Evolutionary conservation across 179 eudicot genomes (phyloP).

Genomic region (Silene coronaria): DNA sequence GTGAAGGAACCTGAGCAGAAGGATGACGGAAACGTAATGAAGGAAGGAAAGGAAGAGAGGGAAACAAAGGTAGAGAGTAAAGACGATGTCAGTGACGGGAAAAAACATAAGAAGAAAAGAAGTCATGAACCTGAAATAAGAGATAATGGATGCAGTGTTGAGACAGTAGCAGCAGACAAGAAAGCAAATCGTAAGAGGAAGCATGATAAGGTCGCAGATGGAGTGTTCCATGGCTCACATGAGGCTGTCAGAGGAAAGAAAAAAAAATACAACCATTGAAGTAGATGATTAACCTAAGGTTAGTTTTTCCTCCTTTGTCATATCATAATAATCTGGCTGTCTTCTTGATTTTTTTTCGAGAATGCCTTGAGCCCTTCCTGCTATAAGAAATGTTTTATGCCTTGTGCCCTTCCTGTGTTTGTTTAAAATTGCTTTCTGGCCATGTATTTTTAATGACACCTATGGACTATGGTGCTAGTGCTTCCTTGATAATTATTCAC

Average conservation of each 20-base stretch:
- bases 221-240: conserved; percentile 23
- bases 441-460: not conserved
- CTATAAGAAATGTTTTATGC: not conserved
- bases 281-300: conserved; percentile 8
- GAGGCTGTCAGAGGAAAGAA: conserved; percentile 36
- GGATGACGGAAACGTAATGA: not conserved
- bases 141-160: conserved; percentile 16
- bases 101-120: conserved; percentile 22
- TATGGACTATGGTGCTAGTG: not conserved
- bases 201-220: conserved; percentile 21
- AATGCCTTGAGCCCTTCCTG: not conserved
- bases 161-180: conserved; percentile 14
- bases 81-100: conserved; percentile 1
- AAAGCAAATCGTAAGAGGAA: conserved; percentile 34
- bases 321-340: not conserved
- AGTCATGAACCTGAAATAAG: conserved; percentile 8
- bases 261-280: conserved; percentile 29
- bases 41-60: conserved; percentile 7
- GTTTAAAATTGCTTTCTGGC: not conserved
- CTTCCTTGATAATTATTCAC: not conserved
- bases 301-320: conserved; percentile 4
- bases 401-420: conserved; percentile 9
- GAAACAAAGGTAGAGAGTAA: not conserved
- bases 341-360: conserved; percentile 5
- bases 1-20: not conserved